Evolutionary conservation across 2,329 filamentous ascomycete species (phyloP).

Genomic region (Emericellopsis atlantica): DNA sequence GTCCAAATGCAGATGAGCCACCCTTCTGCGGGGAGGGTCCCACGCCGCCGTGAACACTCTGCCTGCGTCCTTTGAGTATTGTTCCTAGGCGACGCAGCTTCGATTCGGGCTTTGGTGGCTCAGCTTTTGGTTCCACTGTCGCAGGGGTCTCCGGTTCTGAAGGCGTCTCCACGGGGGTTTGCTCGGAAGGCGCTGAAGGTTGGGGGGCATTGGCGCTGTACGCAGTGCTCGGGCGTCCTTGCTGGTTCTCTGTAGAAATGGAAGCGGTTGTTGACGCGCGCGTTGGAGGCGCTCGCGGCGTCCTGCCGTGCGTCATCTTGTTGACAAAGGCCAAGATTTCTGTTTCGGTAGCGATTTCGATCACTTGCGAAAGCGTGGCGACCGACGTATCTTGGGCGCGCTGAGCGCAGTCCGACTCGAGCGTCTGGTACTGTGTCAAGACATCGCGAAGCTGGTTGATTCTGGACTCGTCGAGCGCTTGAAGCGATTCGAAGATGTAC

Average conservation of each 20-base stretch:
- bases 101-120: conserved; percentile 32
- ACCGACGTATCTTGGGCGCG: conserved; percentile 63
- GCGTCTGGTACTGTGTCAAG: conserved; percentile 84
- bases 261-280: conserved; percentile 28
- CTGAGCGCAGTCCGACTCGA: conserved; percentile 80
- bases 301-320: conserved; percentile 27
- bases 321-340: conserved; percentile 68
- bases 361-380: conserved; percentile 64
- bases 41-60: conserved; percentile 53
- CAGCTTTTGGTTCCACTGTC: conserved; percentile 3
- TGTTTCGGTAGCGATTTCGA: conserved; percentile 76
- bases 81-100: conserved; percentile 54
- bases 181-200: background rate
- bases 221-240: conserved; percentile 11
- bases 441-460: conserved; percentile 83
- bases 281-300: conserved; percentile 14
- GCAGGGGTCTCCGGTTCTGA: background rate
- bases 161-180: background rate
- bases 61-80: conserved; percentile 49
- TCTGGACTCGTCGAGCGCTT: conserved; percentile 79
- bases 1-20: conserved; percentile 39
- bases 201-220: background rate
- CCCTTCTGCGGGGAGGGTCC: conserved; percentile 43
- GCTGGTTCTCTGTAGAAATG: conserved; percentile 16
- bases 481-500: conserved; percentile 86